Percentiles rank a stretch among this genome's conserved stretches.
Evolutionary conservation across 139 green algal species (phyloP).

Genomic region (Chlorella ohadii): DNA sequence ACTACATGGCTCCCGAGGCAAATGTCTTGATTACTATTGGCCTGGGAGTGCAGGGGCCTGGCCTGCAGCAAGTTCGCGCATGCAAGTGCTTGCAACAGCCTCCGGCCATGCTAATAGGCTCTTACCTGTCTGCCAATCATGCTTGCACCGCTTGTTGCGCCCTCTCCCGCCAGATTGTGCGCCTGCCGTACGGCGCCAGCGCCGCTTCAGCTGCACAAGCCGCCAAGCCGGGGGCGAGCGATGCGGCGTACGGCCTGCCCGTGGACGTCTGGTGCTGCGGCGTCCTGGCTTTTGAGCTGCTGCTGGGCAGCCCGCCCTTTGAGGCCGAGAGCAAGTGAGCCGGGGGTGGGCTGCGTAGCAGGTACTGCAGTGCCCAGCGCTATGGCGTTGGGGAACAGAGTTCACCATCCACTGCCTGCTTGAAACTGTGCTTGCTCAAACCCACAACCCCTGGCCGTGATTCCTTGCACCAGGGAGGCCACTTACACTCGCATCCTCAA

Average conservation of each 20-base stretch:
- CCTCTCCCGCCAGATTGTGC: conserved; percentile 28
- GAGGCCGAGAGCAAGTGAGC: conserved; percentile 43
- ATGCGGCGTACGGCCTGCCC: conserved; percentile 49
- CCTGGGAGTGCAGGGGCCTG: no score
- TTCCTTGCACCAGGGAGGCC: conserved; percentile 29
- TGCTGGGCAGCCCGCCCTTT: conserved; percentile 61
- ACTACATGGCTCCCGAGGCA: conserved; percentile 53
- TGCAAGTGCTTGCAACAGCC: no score
- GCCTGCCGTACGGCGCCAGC: conserved; percentile 25
- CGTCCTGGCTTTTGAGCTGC: conserved; percentile 65
- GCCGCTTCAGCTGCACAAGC: background rate
- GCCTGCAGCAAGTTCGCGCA: background rate
- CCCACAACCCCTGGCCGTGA: background rate
- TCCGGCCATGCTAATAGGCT: no score
- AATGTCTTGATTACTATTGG: no score
- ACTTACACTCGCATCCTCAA: conserved; percentile 56
- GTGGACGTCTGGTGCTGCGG: conserved; percentile 91
- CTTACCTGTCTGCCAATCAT: no score
- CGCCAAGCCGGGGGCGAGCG: background rate
- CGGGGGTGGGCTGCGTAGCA: no score
- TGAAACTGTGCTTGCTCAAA: background rate
- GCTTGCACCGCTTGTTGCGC: no score
- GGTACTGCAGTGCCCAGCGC: no score
- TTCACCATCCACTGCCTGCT: no score
- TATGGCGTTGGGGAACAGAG: no score